Evolutionary conservation across 169 alveolate genomes (phyloP), one percentile per base, ranked within the genome.

Genomic region (Plasmodium gonderi): DNA sequence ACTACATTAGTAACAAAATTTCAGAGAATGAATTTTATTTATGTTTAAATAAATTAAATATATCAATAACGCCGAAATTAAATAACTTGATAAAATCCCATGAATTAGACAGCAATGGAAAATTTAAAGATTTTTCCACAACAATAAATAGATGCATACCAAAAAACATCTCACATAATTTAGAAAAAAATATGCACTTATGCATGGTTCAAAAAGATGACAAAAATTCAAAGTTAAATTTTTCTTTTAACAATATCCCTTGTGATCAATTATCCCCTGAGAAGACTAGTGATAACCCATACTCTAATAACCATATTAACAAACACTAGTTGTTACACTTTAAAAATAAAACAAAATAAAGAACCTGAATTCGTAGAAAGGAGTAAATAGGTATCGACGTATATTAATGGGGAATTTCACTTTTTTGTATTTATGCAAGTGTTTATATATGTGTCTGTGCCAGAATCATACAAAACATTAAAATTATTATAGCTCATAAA

Each of bases 121-220:
- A 82, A 49, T 82, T 82, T 72, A 82, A 82, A 82, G 92, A 82
- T 82, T 82, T 82, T 54, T 79, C 82, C 75, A 82, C 92, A 44
- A 74, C 79, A 82, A 82, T 82, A 82, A 69, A 82, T 68, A 82
- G 92, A 47, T 82, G 83, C 42, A 82, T 82, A 49, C 81, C 69
- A 49, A 82, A 45, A 47, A 82, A 82, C 60, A 49, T 72, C n/a
- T 68, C 81, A 47, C 92, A 33, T 33, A 44, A 26, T 82, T 82
- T 82, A 38, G 60, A 69, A 69, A 82, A 45, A 82, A 33, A 38
- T 6, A 42, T n/a, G 20, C 60, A 44, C 60, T 14, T 45, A 49
- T 31, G 33, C 8, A 23, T 36, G 77, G 40, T 40, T 68, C 67
- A 49, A 68, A 69, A 29, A 17, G 42, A 69, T 47, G 60, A 36